Evolutionary conservation across 2,329 filamentous ascomycete species (phyloP).

Genomic region (Talaromyces marneffei): DNA sequence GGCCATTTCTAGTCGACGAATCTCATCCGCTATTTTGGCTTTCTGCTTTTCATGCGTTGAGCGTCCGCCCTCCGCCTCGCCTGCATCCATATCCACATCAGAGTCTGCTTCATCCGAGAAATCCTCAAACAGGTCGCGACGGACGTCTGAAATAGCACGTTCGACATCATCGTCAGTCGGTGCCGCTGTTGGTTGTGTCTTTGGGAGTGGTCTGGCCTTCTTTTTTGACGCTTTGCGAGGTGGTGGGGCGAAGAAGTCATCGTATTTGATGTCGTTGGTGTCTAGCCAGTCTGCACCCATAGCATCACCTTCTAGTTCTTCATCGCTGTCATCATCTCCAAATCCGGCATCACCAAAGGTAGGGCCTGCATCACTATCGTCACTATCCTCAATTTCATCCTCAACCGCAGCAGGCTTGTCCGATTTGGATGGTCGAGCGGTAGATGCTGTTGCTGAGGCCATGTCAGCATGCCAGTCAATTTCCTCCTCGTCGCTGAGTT

Average conservation of each 20-base stretch:
- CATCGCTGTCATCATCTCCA: conserved; percentile 56
- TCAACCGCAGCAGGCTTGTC: conserved; percentile 35
- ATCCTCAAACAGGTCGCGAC: conserved; percentile 85
- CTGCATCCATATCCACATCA: conserved; percentile 53
- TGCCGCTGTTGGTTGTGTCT: conserved; percentile 41
- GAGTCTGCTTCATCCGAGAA: conserved; percentile 60
- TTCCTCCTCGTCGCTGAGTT: conserved; percentile 68
- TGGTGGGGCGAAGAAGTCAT: conserved; percentile 88
- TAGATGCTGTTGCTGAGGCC: conserved; percentile 37
- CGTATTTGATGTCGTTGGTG: conserved; percentile 84
- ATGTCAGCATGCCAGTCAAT: conserved; percentile 87
- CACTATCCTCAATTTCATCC: conserved; percentile 53
- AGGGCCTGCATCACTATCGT: conserved; percentile 57
- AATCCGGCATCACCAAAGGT: conserved; percentile 77
- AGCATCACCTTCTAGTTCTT: conserved; percentile 51
- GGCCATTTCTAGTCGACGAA: conserved; percentile 80
- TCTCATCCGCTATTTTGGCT: conserved; percentile 81
- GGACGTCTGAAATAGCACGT: conserved; percentile 78
- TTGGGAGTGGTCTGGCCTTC: conserved; percentile 49
- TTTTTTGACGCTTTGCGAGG: conserved; percentile 61
- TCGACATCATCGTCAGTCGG: conserved; percentile 64
- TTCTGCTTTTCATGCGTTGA: conserved; percentile 84
- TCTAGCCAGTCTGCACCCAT: conserved; percentile 60
- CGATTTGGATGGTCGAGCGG: conserved; percentile 16
- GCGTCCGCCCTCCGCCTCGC: conserved; percentile 20